Base-by-base conservation (phyloP, 805 yeast genomes). In the Barnettozyma wickerhamii region DNA sequence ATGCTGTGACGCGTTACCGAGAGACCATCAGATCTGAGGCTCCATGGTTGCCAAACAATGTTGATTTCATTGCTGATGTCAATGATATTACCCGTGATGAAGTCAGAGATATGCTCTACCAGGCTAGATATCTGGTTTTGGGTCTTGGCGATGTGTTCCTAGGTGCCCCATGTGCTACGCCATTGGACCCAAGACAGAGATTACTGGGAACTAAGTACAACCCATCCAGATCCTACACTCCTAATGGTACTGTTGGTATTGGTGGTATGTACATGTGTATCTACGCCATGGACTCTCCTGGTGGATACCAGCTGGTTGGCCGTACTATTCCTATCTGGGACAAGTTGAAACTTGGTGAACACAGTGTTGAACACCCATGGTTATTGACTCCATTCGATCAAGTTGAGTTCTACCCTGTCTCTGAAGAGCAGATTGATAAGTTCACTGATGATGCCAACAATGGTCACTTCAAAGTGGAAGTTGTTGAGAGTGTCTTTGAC, bases 211-310 rank as follows among this genome's bases (percentile, higher is more conserved):
- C 96, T 23, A 91, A 91, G 66, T 93, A 91, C 68, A 91, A 91
- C 60, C 99, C 99, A 30, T 85, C 96, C 12, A 78, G 99, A 71
- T 87, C 97, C 1, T 90, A 74, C 69, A 91, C 99, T 3, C 96
- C 96, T 30, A 87, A 88, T 59, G 99, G 99, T 52, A 85, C 93
- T 28, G 98, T 91, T 47, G 99, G 99, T 58, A 82, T 93, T 60
- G 99, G 99, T 48, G 98, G 99, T 53, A 88, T 84, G 86, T 93
- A 89, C 74, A 90, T 91, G 98, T 91, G 98, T 69, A 90, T 91
- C 53, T 91, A 91, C 65, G 88, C 98, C 24, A 90, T 91, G 91
- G 63, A 58, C 35, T 88, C 96, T 19, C 99, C 99, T 35, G 99
- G 99, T 66, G 99, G 99, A 24, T 91, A 91, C 66, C 98, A 91